These are phyloP conservation scores for Musa schizocarpa DNA, from an alignment of 176 grass and related monocot genomes.

Conservation along the genomic window DNA sequence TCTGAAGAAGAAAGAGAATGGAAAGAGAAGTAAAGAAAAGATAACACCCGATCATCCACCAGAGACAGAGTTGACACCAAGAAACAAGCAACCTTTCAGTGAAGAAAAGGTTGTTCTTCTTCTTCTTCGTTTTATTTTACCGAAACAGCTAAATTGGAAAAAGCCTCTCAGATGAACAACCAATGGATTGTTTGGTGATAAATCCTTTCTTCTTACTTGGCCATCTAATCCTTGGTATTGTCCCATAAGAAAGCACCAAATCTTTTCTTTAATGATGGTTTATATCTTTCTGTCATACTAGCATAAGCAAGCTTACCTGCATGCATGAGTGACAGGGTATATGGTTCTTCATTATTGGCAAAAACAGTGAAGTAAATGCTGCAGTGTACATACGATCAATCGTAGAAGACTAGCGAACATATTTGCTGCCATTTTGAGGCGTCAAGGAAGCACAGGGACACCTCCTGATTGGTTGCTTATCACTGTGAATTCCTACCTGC, in stretches of 20 bases:
- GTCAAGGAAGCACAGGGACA: neutral
- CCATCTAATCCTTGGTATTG: neutral
- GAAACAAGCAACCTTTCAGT: constrained; percentile 28
- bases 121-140: neutral
- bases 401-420: too few relatives aligned
- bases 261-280: neutral
- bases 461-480: neutral
- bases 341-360: neutral
- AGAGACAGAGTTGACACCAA: too few relatives aligned
- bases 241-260: neutral
- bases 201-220: too few relatives aligned
- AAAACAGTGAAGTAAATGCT: too few relatives aligned
- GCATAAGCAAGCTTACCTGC: neutral
- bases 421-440: too few relatives aligned
- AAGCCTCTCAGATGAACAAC: neutral
- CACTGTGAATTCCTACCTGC: constrained; percentile 1
- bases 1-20: too few relatives aligned
- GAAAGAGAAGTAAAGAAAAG: too few relatives aligned
- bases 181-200: neutral
- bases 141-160: too few relatives aligned
- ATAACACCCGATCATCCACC: too few relatives aligned
- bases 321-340: neutral
- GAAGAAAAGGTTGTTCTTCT: constrained; percentile 6
- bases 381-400: too few relatives aligned
- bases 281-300: neutral